Evolutionary conservation across 2,329 filamentous ascomycete genomes (phyloP).

Genomic region (Teratosphaeria nubilosa): DNA sequence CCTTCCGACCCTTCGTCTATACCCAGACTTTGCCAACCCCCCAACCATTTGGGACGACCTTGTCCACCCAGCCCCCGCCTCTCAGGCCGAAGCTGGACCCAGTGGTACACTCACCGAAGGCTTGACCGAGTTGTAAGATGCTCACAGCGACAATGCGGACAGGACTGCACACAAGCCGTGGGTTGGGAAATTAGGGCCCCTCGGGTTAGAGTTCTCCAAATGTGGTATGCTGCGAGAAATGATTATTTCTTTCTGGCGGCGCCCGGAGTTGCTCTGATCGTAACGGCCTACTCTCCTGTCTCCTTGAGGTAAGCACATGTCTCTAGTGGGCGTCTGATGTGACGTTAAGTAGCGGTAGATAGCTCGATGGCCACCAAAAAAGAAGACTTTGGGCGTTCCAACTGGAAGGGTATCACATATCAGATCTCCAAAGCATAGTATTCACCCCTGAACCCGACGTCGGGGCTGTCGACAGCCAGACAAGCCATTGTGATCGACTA

Average conservation of each 20-base stretch:
- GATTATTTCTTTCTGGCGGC: neutral
- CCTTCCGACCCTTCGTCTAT: neutral
- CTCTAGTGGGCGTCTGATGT: neutral
- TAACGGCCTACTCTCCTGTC: neutral
- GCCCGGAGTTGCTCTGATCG: neutral
- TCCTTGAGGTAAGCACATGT: neutral
- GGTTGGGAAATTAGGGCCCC: neutral
- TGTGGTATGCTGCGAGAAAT: neutral
- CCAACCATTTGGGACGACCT: neutral
- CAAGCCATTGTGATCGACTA: too few relatives aligned
- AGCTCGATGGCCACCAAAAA: neutral
- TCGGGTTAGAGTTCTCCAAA: neutral
- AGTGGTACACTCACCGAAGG: neutral
- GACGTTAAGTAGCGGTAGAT: neutral
- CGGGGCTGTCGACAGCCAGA: too few relatives aligned
- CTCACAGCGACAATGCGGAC: neutral
- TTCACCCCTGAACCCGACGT: too few relatives aligned
- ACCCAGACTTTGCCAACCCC: neutral
- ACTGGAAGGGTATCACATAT: too few relatives aligned
- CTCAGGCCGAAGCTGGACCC: neutral
- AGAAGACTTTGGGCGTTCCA: neutral
- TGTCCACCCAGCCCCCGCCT: neutral
- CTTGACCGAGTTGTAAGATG: neutral
- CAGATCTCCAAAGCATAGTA: too few relatives aligned
- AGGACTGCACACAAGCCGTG: neutral